These are phyloP conservation scores for Wickerhamomyces canadensis DNA, from an alignment of 805 yeast species.

Conservation along the genomic window DNA sequence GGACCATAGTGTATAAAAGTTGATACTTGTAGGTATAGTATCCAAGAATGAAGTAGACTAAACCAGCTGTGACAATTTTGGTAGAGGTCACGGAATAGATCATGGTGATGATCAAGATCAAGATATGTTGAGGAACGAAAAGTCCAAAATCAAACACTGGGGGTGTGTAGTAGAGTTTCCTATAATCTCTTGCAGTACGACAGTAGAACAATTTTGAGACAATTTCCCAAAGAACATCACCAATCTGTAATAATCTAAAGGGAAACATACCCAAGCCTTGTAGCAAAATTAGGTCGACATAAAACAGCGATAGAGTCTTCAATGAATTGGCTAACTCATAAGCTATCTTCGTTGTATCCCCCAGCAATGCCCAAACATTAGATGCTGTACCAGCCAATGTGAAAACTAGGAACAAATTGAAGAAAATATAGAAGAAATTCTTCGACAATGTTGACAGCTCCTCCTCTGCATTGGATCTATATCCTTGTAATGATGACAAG, in stretches of 20 bases:
- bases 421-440: conserved; percentile 91
- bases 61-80: conserved; percentile 79
- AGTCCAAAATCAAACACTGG: conserved; percentile 91
- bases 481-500: conserved; percentile 80
- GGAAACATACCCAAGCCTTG: conserved; percentile 92
- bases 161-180: conserved; percentile 66
- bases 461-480: conserved; percentile 85
- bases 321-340: conserved; percentile 79
- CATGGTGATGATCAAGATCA: conserved; percentile 78
- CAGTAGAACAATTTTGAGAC: conserved; percentile 49
- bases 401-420: conserved; percentile 87
- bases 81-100: conserved; percentile 89
- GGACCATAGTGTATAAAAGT: conserved; percentile 83
- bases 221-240: conserved; percentile 70
- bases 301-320: conserved; percentile 74
- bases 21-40: conserved; percentile 89
- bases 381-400: conserved; percentile 92
- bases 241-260: conserved; percentile 71
- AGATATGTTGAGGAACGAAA: conserved; percentile 84
- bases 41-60: conserved; percentile 79
- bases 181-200: conserved; percentile 79
- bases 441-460: conserved; percentile 89
- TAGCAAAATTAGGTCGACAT: conserved; percentile 77
- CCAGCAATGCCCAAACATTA: conserved; percentile 67
- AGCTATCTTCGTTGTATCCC: conserved; percentile 89